Evolutionary conservation across 805 yeast genomes (phyloP).

Genomic region (Clavispora fructus): DNA sequence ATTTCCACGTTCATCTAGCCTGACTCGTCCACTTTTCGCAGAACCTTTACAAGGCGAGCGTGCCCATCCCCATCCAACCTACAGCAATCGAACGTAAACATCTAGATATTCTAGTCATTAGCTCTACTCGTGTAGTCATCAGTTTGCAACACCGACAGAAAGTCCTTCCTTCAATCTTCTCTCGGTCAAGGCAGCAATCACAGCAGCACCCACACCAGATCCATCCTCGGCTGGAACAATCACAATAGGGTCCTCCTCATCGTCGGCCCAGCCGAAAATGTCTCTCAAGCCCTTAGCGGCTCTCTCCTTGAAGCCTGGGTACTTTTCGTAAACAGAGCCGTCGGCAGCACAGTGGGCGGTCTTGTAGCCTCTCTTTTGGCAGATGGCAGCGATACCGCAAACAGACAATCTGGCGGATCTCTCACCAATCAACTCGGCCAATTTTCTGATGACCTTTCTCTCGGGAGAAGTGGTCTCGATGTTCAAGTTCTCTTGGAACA

Average conservation of each 20-base stretch:
- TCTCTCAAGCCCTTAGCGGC: constrained; percentile 86
- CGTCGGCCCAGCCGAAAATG: constrained; percentile 70
- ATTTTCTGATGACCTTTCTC: constrained; percentile 73
- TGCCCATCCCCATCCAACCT: too few species aligned
- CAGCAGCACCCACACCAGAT: constrained; percentile 97
- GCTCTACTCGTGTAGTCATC: not conserved
- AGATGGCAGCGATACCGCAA: constrained; percentile 93
- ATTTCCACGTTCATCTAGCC: too few species aligned
- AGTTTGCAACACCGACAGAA: constrained; percentile 48
- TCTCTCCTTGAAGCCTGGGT: constrained; percentile 86
- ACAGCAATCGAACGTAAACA: too few species aligned
- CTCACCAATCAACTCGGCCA: constrained; percentile 84
- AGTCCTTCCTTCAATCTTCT: constrained; percentile 67
- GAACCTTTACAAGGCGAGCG: too few species aligned
- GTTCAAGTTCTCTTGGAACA: constrained; percentile 56
- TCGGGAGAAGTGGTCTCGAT: constrained; percentile 70
- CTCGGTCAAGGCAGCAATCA: constrained; percentile 92
- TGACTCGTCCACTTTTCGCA: too few species aligned
- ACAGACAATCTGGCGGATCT: constrained; percentile 90
- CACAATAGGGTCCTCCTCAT: constrained; percentile 70
- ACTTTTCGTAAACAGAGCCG: constrained; percentile 91
- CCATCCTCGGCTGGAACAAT: constrained; percentile 97
- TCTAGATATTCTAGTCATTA: not conserved
- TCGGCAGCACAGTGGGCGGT: constrained; percentile 92
- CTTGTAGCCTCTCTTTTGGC: constrained; percentile 73